Evolutionary conservation across 2,329 filamentous ascomycete genomes (phyloP).

Genomic region (Nigrospora sphaerica): DNA sequence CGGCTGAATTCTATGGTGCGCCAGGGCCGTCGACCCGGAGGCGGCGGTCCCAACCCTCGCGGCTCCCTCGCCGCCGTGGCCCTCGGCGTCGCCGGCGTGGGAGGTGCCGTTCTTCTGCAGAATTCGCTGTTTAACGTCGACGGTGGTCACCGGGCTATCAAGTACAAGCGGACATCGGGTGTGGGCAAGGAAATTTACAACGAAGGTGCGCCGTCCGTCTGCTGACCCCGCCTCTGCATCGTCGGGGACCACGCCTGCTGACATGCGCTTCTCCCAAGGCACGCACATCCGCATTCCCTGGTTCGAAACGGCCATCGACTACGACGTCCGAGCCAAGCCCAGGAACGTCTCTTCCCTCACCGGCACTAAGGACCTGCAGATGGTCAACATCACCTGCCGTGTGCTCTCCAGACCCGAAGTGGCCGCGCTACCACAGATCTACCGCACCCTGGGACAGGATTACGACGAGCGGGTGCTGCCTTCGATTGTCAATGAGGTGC

Average conservation of each 20-base stretch:
- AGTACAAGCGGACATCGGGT: constrained; percentile 88
- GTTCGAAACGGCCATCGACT: constrained; percentile 94
- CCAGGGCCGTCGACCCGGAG: constrained; percentile 14
- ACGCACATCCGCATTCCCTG: constrained; percentile 92
- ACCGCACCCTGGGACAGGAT: constrained; percentile 88
- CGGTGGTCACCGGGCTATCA: constrained; percentile 97
- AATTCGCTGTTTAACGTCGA: constrained; percentile 77
- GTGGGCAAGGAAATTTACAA: constrained; percentile 93
- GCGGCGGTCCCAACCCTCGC: constrained; percentile 32
- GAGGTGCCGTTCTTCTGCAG: constrained; percentile 44
- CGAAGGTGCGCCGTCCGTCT: constrained; percentile 59
- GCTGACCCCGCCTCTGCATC: constrained; percentile 1
- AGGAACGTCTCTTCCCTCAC: constrained; percentile 95
- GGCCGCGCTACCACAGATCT: constrained; percentile 89
- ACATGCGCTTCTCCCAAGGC: constrained; percentile 39
- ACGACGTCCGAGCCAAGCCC: constrained; percentile 96
- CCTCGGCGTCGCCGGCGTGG: constrained; percentile 34
- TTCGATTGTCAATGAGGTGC: constrained; percentile 95
- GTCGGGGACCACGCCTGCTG: neutral
- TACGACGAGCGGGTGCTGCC: constrained; percentile 96
- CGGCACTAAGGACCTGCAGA: constrained; percentile 98
- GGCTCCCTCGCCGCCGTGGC: constrained; percentile 32
- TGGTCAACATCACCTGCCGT: constrained; percentile 99
- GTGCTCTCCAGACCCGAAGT: constrained; percentile 88
- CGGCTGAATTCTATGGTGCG: constrained; percentile 17